Base-by-base conservation (phyloP, 1,284 basidiomycete genomes). In the Trichosporon sp. region DNA sequence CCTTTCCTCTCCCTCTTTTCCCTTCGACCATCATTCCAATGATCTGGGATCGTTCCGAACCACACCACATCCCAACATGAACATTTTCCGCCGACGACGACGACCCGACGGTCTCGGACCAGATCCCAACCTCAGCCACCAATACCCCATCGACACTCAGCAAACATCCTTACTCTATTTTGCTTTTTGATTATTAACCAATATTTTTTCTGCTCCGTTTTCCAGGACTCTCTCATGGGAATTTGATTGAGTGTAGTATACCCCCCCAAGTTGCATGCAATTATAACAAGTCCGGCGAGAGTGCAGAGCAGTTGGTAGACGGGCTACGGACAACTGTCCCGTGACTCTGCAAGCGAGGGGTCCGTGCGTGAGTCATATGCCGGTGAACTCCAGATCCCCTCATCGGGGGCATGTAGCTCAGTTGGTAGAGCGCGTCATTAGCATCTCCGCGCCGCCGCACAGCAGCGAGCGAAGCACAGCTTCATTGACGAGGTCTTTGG, bases 381-480 rank as follows among this genome's bases (percentile, higher is more conserved):
- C 26, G 26, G 26, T 26, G 26, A 26, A 26, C 37, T 38, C 7
- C 37, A 38, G 10, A 38, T 7, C 37, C 7, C 37, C 37, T 6
- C 37, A 4, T 7, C 11, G 8, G 43, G 68, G 69, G 69, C 69
- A 59, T 70, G 66, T 70, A 67, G 69, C 69, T 67, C 69, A 70
- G 69, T 70, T 70, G 69, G 69, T 70, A 70, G 69, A 67, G 69
- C 69, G 69, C 40, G 56, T 63, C 66, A 68, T 68, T 71, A 65
- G 70, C 67, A 71, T 35, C 26, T 26, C 26, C 26, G 26, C 26
- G 37, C 37, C 37, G 10, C 37, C 37, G 37, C 7, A 1, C 37
- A 10, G 7, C 5, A 6, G 37, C 37, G 10, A 38, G 37, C 5
- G 37, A 6, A 38, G n/a, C 8, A 21, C 11, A 12, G 14, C 19